A percentile compares a stretch with the other conserved stretches of the same genome.
phyloP scores from a whole-genome alignment of 2,329 filamentous ascomycete species.

The Fusarium sp. region DNA sequence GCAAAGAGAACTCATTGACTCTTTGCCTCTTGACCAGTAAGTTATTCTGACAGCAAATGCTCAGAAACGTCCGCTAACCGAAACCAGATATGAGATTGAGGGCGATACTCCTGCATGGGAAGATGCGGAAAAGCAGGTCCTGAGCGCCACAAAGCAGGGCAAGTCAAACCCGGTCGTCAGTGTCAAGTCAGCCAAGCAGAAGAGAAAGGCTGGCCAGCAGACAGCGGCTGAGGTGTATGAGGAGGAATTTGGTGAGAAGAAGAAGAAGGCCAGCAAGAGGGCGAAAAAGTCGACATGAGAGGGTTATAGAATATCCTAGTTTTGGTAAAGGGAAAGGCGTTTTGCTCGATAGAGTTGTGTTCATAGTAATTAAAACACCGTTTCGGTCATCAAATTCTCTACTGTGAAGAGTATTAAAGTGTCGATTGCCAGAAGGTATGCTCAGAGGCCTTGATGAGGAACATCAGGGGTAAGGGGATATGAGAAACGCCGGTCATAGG shows the following conservation, averaged over 20 bases:
- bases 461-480: neutral
- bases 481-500: too few species aligned
- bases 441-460: neutral
- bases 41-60: slow-evolving; percentile 11
- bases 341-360: slow-evolving; percentile 37
- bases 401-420: slow-evolving; percentile 4
- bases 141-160: slow-evolving; percentile 66
- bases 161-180: slow-evolving; percentile 77
- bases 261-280: slow-evolving; percentile 67
- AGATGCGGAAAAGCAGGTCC: slow-evolving; percentile 81
- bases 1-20: slow-evolving; percentile 89
- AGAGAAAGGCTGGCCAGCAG: slow-evolving; percentile 77
- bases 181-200: slow-evolving; percentile 81
- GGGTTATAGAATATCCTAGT: slow-evolving; percentile 37
- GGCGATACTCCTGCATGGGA: slow-evolving; percentile 72
- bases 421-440: neutral
- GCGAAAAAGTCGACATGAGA: slow-evolving; percentile 52
- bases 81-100: slow-evolving; percentile 72
- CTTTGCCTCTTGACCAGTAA: slow-evolving; percentile 83
- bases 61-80: slow-evolving; percentile 8
- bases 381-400: slow-evolving; percentile 4
- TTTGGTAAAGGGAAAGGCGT: slow-evolving; percentile 47
- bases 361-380: slow-evolving; percentile 34
- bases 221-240: slow-evolving; percentile 72
- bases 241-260: slow-evolving; percentile 67